Evolutionary conservation across 202 grass and related monocot genomes (phyloP), one percentile per base, ranked within the genome.

Genomic region (Schoenoplectus tabernaemontani): DNA sequence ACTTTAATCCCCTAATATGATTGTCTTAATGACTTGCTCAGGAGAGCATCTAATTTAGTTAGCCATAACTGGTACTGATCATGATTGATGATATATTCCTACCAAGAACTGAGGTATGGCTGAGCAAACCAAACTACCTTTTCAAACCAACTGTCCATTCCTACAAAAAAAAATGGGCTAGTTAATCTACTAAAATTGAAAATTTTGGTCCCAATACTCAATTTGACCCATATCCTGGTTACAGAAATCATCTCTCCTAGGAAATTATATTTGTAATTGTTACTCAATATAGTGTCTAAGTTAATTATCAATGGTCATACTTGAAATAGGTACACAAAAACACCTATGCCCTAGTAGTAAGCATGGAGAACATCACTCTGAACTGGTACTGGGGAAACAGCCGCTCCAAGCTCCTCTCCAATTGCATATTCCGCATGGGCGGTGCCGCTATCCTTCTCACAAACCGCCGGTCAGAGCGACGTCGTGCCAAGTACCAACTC

Each of bases 371-470:
- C 84, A 92, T 96, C 68, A 96, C 93, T 6, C 79, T 92, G 2
- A 96, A 96, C 80, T 90, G 87, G 87, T 96, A 96, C 84, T 65
- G 63, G 8, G 90, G 90, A 4, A 96, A 96, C 72, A 78, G 85
- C 84, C 87, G 93, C 16, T 85, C 93, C 1, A 96, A 92, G 93
- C 93, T 96, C 28, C 48, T 96, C 76, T 84, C 93, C 22, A 96
- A 88, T 84, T 92, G 90, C 82, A 61, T 96, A 37, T 96, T 96
- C 79, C 93, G 93, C 15, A 88, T 96, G 93, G 93, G 89, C 69
- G 90, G 93, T 9, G 90, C 93, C 1, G 93, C 93, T 4, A 81
- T 92, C 53, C 82, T 96, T 5, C 90, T 96, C 23, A 82, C 82
- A 58, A 96, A 96, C 84, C 84, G 76, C 6, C n/a, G 34, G 8